Conservation (phyloP, 192 early-diverging fungal species). For the Coemansia sp. region DNA sequence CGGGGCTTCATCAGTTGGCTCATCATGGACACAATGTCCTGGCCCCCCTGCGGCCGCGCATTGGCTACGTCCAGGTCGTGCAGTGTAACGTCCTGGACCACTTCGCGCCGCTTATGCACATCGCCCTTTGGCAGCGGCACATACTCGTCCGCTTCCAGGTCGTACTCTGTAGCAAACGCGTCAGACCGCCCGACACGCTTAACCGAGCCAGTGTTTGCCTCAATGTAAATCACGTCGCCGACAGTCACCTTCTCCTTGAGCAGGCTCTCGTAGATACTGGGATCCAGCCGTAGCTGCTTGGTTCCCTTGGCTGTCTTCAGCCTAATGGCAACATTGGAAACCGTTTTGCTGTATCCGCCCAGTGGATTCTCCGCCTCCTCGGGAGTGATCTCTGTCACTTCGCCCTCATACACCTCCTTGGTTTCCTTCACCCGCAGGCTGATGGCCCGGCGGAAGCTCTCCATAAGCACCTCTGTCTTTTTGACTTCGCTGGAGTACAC, state of each 20-base stretch:
- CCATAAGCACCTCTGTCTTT: slow-evolving; percentile 99
- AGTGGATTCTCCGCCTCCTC: slow-evolving; percentile 98
- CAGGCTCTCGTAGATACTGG: slow-evolving; percentile 94
- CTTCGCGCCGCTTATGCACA: slow-evolving; percentile 98
- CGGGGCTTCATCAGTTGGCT: slow-evolving; percentile 97
- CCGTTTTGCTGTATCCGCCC: slow-evolving; percentile 95
- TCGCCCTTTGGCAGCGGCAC: slow-evolving; percentile 98
- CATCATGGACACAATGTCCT: slow-evolving; percentile 99
- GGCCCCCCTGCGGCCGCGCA: slow-evolving; percentile 92
- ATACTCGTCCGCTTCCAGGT: slow-evolving; percentile 97
- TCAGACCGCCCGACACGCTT: slow-evolving; percentile 98
- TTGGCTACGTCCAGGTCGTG: slow-evolving; percentile 98
- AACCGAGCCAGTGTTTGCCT: slow-evolving; percentile 95
- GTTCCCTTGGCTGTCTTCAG: slow-evolving; percentile 98
- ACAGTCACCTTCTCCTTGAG: slow-evolving; percentile 95
- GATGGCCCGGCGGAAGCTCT: slow-evolving; percentile 96
- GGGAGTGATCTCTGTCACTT: slow-evolving; percentile 94
- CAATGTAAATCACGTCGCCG: slow-evolving; percentile 98
- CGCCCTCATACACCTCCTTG: slow-evolving; percentile 99
- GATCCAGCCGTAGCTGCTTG: slow-evolving; percentile 95
- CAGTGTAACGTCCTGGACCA: slow-evolving; percentile 95
- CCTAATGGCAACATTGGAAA: slow-evolving; percentile 93
- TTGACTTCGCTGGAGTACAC: slow-evolving; percentile 98
- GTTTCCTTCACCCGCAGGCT: slow-evolving; percentile 96
- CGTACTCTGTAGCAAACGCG: slow-evolving; percentile 97